phyloP scores from a whole-genome alignment of 352 stramenopile species.

The Globisporangium iwayamae region DNA sequence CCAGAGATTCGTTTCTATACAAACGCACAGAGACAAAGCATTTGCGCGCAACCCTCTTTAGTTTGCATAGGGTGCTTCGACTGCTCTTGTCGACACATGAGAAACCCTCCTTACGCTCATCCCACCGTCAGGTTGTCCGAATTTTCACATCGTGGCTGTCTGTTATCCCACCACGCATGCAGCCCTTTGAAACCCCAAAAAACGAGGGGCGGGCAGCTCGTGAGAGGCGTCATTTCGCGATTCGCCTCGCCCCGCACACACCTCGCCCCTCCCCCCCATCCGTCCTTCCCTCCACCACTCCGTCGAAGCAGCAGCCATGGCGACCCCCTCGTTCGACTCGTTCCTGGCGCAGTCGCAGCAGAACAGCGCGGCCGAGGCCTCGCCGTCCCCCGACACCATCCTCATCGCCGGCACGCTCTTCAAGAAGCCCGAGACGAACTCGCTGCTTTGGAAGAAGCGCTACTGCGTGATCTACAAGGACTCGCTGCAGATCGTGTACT shows the following conservation, averaged over 20 bases:
- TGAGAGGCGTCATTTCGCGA: conserved; percentile 17
- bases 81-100: too few species aligned
- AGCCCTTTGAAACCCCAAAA: neutral
- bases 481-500: conserved; percentile 81
- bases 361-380: conserved; percentile 32
- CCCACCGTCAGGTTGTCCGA: neutral
- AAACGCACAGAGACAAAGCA: conserved; percentile 5
- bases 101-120: too few species aligned
- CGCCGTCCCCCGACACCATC: conserved; percentile 31
- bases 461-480: conserved; percentile 78
- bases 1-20: conserved; percentile 9
- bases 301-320: conserved; percentile 2
- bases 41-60: too few species aligned
- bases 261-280: neutral
- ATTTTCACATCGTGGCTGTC: neutral
- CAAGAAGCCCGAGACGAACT: conserved; percentile 82
- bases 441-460: conserved; percentile 85
- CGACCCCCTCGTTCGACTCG: conserved; percentile 40
- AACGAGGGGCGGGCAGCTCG: neutral
- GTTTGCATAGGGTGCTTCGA: too few species aligned
- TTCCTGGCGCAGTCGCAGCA: conserved; percentile 51
- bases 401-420: conserved; percentile 70
- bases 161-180: neutral
- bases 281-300: neutral
- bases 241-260: conserved; percentile 15